Percentiles rank a stretch among this genome's conserved stretches.
Evolutionary conservation across 2,329 filamentous ascomycete genomes (phyloP).

Genomic region (Pyricularia grisea): DNA sequence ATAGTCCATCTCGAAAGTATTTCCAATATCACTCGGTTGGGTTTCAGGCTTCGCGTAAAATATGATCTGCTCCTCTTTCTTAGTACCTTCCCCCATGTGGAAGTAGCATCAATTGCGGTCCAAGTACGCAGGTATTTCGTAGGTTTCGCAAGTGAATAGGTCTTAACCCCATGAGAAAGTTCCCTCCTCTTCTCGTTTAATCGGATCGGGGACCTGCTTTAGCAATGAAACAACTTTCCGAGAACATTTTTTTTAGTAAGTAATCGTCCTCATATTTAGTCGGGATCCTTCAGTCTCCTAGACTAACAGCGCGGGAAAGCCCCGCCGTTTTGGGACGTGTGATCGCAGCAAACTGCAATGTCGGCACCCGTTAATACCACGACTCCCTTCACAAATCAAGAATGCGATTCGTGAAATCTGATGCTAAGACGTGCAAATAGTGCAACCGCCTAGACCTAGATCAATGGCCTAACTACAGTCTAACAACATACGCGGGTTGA

Average conservation of each 20-base stretch:
- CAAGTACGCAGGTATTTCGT: background rate
- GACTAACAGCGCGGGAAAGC: background rate
- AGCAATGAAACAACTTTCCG: background rate
- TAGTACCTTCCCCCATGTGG: background rate
- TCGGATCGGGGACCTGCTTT: background rate
- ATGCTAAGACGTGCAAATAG: background rate
- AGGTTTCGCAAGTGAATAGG: no score
- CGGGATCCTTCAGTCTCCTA: background rate
- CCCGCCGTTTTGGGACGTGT: background rate
- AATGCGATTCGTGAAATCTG: background rate
- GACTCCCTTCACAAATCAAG: background rate
- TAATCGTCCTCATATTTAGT: background rate
- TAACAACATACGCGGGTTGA: background rate
- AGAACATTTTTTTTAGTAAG: no score
- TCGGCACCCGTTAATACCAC: background rate
- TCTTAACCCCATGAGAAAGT: no score
- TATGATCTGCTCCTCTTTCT: background rate
- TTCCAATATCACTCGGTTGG: background rate
- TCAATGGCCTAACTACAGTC: background rate
- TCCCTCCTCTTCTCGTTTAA: background rate
- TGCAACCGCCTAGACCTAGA: background rate
- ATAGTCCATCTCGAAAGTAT: background rate
- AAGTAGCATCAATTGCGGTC: background rate
- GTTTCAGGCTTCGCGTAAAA: background rate
- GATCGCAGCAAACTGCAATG: background rate